Percentiles rank a stretch among this genome's conserved stretches.
Conservation (phyloP, 1,139 yeast genomes). For the Yamadazyma conglobata region DNA sequence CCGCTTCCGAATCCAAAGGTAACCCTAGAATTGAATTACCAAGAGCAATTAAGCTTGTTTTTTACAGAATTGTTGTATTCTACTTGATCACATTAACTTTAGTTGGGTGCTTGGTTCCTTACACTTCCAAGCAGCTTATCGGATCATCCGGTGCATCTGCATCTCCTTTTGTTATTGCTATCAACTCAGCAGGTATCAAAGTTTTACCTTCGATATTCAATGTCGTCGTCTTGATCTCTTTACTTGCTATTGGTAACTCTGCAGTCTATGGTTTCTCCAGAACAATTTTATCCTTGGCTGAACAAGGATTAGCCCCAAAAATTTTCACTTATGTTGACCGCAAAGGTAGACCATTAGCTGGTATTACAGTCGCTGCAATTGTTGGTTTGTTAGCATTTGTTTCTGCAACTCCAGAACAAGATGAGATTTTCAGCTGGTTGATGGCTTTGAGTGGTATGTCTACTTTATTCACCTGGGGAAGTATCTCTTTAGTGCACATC, state of each 20-base stretch:
- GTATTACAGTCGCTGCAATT: constrained; percentile 29
- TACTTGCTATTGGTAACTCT: constrained; percentile 42
- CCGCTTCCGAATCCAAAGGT: constrained; percentile 44
- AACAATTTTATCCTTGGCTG: constrained; percentile 38
- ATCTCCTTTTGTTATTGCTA: constrained; percentile 60
- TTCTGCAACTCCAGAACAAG: constrained; percentile 37
- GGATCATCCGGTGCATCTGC: constrained; percentile 33
- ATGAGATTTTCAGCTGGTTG: constrained; percentile 39
- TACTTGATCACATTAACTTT: constrained; percentile 38
- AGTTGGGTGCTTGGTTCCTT: constrained; percentile 41
- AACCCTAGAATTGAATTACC: constrained; percentile 37
- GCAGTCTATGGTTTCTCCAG: constrained; percentile 46
- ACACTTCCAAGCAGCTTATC: constrained; percentile 26
- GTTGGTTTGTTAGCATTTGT: constrained; percentile 40
- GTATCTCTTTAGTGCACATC: constrained; percentile 35
- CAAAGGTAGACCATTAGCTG: constrained; percentile 41
- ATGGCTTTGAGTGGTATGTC: constrained; percentile 41
- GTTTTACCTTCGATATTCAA: constrained; percentile 44
- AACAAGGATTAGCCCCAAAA: constrained; percentile 40
- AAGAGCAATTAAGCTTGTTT: constrained; percentile 40
- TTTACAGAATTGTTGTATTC: constrained; percentile 42
- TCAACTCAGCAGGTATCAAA: constrained; percentile 48
- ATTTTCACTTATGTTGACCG: constrained; percentile 35
- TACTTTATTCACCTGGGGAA: constrained; percentile 41
- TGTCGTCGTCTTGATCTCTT: constrained; percentile 39